Evolutionary conservation across 2,329 filamentous ascomycete species (phyloP), one percentile per base, ranked within the genome.

Genomic region (Trichoderma sp.): DNA sequence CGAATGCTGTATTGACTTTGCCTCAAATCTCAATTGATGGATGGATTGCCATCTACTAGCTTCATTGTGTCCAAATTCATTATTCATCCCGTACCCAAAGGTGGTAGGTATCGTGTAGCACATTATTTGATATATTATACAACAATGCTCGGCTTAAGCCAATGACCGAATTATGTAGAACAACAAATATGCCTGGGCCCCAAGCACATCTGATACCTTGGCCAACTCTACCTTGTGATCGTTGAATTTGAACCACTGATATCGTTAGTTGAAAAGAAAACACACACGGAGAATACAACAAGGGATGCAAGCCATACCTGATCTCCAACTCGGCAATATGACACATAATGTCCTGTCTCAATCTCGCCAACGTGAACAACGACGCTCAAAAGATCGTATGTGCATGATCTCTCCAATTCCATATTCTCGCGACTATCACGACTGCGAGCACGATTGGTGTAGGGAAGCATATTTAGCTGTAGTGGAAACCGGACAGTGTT

Each of bases 281-380:
- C 21, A 69, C 16, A 21, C 65, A 4, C n/a, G n/a, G 46, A 16
- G 74, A 10, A 43, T 26, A 24, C 28, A 28, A 18, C 2, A 13
- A 8, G 55, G 21, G 39, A 43, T 43, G 21, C 6, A 14, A 28
- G 11, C 59, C 74, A 70, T 73, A 81, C 80, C 83, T 91, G 88
- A 67, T 92, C 91, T 5, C 90, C 91, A 69, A 95, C 91, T 58
- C 93, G 85, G 70, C 92, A 94, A 78, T 96, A 97, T n/a, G 91
- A 92, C 68, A 94, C 89, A 76, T 97, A 97, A 77, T 97, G 94
- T 18, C 94, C 95, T 1, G 93, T 94, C 75, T 97, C 94, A 68
- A 97, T 91, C 79, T 95, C 93, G 63, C 95, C 95, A 70, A 96
- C 92, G 76, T 98, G 95, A 49, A 97, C 94, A 26, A 98, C 91